Evolutionary conservation across 352 stramenopile genomes (phyloP).

Genomic region (Phytophthora fragariaefolia): DNA sequence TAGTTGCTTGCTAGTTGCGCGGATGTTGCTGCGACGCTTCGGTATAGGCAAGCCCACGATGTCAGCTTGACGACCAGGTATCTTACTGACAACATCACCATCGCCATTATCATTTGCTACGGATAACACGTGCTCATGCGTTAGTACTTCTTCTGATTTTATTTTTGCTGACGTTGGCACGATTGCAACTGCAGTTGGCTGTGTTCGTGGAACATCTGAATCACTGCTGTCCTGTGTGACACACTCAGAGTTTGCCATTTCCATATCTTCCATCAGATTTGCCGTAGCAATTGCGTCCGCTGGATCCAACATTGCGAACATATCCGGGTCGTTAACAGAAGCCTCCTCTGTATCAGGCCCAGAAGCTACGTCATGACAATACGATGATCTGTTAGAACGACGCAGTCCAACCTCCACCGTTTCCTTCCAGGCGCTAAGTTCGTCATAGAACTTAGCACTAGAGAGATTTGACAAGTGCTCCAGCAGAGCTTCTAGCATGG

Average conservation of each 20-base stretch:
- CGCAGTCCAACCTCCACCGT: constrained; percentile 2
- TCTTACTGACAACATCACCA: too few species aligned
- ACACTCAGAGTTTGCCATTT: background rate
- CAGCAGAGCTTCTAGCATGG: constrained; percentile 14
- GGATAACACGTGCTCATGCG: too few species aligned
- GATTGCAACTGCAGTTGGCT: background rate
- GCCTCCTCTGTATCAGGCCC: background rate
- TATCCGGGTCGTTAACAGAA: background rate
- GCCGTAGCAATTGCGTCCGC: background rate
- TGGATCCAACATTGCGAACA: background rate
- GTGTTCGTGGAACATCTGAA: background rate
- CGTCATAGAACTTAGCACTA: constrained; percentile 18
- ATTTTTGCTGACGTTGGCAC: background rate
- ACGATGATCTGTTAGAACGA: background rate
- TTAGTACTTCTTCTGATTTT: too few species aligned
- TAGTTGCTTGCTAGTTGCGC: background rate
- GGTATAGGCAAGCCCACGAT: too few species aligned
- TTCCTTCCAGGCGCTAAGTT: constrained; percentile 14
- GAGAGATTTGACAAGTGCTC: constrained; percentile 16
- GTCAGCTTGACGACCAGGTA: too few species aligned
- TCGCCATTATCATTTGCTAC: too few species aligned
- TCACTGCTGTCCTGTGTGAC: background rate
- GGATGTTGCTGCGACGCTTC: too few species aligned
- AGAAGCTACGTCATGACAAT: background rate
- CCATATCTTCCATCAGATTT: background rate